Base-by-base conservation (phyloP, 2,329 filamentous ascomycete species). In the Fusarium sp. region DNA sequence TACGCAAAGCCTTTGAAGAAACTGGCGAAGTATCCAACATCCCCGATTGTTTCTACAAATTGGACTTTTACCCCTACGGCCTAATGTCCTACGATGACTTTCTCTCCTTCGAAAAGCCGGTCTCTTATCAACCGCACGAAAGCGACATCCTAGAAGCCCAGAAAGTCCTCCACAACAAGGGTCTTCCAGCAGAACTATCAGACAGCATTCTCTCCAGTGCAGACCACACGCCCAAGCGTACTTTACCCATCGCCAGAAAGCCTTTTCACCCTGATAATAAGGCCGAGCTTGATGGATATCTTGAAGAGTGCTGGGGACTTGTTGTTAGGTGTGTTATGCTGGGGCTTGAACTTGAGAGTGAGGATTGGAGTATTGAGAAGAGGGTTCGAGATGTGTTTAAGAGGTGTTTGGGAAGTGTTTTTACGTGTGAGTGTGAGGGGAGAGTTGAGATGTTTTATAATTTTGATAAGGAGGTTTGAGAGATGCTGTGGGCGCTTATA, bases 231-330 rank as follows among this genome's bases (percentile, higher is more conserved):
- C 20, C 49, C 4, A 15, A 7, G 7, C 27, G 66, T 12, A 42
- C 18, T 16, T 29, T 68, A 0, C 44, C 27, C 1, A 3, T 68
- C 0, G 8, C 32, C 2, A 44, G 49, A 1, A 14, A 55, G 2
- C 65, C 66, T 0, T 11, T 69, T 1, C 59, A 68, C 18, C 53
- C 53, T 14, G 27, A 16, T 1, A 65, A 53, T 4, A 53, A 18
- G 5, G 3, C 25, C 1, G 59, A 65, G 9, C 1, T 68, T 3
- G 24, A 22, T 6, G 22, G 11, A 1, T 69, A 68, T n/a, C 52
- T 68, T 3, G 49, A 65, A 1, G n/a, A 68, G 12, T 68, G 66
- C 14, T 68, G 66, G 66, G 25, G 65, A 12, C 49, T 68, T 3
- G 46, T 68, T 15, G 44, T 69, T 0, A 52, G 59, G 25, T 68